A percentile compares a stretch with the other conserved stretches of the same genome.
Conservation (phyloP, 1,284 basidiomycete species). For the Cystobasidium pallidum region DNA sequence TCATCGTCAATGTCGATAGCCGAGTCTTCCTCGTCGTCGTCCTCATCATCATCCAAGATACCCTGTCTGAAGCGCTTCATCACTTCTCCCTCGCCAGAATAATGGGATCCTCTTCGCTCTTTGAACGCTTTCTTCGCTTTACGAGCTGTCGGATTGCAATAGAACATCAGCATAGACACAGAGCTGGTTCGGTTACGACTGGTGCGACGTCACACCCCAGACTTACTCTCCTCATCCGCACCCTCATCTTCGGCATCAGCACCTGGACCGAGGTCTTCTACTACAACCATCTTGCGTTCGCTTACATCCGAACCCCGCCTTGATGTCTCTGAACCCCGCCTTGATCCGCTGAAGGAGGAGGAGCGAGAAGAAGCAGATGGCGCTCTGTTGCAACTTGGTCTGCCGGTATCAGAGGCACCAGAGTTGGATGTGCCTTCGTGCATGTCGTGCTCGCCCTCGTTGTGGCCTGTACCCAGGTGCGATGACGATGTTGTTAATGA, state of each 20-base stretch:
- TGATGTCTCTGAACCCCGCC: slow-evolving; percentile 48
- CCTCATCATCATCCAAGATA: slow-evolving; percentile 22
- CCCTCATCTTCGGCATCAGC: slow-evolving; percentile 51
- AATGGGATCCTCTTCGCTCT: slow-evolving; percentile 29
- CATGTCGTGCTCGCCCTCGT: neutral
- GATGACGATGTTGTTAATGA: neutral
- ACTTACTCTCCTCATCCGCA: slow-evolving; percentile 44
- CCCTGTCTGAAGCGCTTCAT: slow-evolving; percentile 41
- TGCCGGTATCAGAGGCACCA: slow-evolving; percentile 1
- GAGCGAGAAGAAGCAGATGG: slow-evolving; percentile 39
- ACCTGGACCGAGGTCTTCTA: slow-evolving; percentile 45
- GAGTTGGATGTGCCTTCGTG: slow-evolving; percentile 21
- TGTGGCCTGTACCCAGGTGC: slow-evolving; percentile 20
- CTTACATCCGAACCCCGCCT: slow-evolving; percentile 52
- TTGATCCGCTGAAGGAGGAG: slow-evolving; percentile 35
- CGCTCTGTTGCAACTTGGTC: slow-evolving; percentile 1
- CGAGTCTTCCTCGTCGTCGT: slow-evolving; percentile 16
- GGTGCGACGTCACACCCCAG: neutral
- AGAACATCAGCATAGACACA: no score
- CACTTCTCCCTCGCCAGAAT: slow-evolving; percentile 39
- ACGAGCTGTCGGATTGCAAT: slow-evolving; percentile 17
- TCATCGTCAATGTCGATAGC: slow-evolving; percentile 33
- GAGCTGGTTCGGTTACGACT: no score
- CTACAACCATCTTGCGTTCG: slow-evolving; percentile 51
- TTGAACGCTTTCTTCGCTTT: slow-evolving; percentile 40